Evolutionary conservation across 2,329 filamentous ascomycete genomes (phyloP), one percentile per base, ranked within the genome.

Genomic region (Penicillium freii): DNA sequence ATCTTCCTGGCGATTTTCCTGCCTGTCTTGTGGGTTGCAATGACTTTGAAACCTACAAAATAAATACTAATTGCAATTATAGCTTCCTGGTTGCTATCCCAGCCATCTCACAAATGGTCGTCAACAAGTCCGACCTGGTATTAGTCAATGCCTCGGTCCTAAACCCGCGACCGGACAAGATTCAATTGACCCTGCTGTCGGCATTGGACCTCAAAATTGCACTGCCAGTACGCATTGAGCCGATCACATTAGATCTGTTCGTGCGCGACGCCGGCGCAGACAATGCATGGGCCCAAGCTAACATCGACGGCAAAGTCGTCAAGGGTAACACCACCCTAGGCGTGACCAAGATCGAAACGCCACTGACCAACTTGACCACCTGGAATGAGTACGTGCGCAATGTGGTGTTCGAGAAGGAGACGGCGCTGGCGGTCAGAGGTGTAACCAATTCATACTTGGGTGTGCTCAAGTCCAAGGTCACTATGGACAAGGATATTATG

Each of bases 71-170:
- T 5, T n/a, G 27, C 39, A 31, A n/a, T 25, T 40, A 31, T 49
- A 78, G 76, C 54, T 77, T 78, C 64, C 57, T 74, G 1, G 64
- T 76, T 46, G 66, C 71, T 19, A 69, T 78, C 8, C 76, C 76
- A n/a, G 74, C 74, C 11, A 67, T 78, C 34, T 74, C 76, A 0
- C 76, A 77, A 43, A 59, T 68, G 33, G 68, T 78, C 17, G 68
- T 78, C 21, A 61, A 77, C 51, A 69, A 72, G 45, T 73, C 73
- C 3, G 54, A 66, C 17, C 65, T 78, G 5, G 68, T 75, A 2
- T 70, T 78, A 34, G 69, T 71, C 59, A 63, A 65, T 45, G 73
- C 73, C 1, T 62, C 65, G 0, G 66, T 78, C 23, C 58, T 75
- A 51, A 67, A 75, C 17, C 70, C 75, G 11, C 67, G 66, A 2